Conservation (phyloP, 108 stramenopile genomes). For the Fragilaria crotonensis region DNA sequence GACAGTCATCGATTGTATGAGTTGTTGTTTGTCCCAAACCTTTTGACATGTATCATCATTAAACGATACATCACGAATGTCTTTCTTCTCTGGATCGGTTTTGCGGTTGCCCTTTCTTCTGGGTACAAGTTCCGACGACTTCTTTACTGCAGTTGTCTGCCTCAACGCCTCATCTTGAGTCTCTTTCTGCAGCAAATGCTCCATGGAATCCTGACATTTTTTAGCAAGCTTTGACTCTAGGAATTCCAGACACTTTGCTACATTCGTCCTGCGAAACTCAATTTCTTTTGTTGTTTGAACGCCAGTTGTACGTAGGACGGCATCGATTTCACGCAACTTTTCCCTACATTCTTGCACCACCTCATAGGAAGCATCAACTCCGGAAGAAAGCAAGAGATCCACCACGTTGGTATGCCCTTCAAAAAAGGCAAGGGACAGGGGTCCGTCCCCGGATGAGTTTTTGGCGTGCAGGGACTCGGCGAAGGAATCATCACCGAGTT, state of each 20-base stretch:
- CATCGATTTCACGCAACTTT: conserved; percentile 13
- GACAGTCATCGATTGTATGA: too few relatives aligned
- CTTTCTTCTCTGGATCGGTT: neutral
- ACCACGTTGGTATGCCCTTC: conserved; percentile 37
- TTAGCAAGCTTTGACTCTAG: neutral
- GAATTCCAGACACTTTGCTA: conserved; percentile 2
- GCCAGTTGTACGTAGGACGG: neutral
- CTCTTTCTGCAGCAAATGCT: conserved; percentile 1
- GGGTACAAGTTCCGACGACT: neutral
- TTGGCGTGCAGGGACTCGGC: neutral
- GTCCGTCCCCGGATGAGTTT: conserved; percentile 21
- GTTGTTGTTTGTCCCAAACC: too few relatives aligned
- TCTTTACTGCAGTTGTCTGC: neutral
- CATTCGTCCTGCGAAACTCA: neutral
- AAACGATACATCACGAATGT: neutral
- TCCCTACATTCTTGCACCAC: neutral
- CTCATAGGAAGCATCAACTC: conserved; percentile 14
- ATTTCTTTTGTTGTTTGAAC: neutral
- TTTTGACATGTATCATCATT: too few relatives aligned
- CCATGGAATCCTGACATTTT: conserved; percentile 4
- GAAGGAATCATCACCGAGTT: neutral
- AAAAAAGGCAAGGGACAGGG: conserved; percentile 38
- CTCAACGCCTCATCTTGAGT: conserved; percentile 2
- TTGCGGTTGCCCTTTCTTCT: neutral
- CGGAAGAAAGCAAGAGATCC: conserved; percentile 15